Percentiles rank a stretch among this genome's conserved stretches.
phyloP scores from a whole-genome alignment of 192 early-diverging fungal genomes.

The Haplosporangium gracile region DNA sequence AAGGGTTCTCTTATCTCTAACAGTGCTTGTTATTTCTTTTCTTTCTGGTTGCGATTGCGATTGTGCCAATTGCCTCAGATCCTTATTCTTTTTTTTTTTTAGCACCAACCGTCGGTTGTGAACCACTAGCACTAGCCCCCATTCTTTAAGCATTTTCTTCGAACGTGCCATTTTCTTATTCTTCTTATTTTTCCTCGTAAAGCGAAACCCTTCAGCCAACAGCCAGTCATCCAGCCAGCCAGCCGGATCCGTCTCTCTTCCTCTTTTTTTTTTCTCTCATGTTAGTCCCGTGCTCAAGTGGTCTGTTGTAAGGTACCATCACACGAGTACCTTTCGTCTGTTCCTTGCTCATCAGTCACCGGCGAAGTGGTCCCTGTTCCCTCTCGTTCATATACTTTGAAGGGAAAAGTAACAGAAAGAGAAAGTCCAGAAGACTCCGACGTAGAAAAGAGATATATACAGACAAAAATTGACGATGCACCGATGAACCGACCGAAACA shows the following conservation, averaged over 20 bases:
- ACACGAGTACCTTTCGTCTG: background rate
- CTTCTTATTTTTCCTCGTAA: background rate
- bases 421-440: background rate
- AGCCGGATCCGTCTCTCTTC: background rate
- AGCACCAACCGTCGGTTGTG: background rate
- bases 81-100: background rate
- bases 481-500: background rate
- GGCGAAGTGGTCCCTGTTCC: too few relatives aligned
- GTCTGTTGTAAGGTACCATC: background rate
- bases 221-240: background rate
- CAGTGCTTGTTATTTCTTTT: background rate
- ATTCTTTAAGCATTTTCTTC: background rate
- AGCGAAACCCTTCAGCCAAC: background rate
- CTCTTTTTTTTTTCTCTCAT: background rate
- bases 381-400: too few relatives aligned
- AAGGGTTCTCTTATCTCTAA: too few relatives aligned
- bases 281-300: background rate
- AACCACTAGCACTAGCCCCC: background rate
- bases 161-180: background rate
- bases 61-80: background rate
- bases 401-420: background rate
- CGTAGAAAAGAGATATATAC: background rate
- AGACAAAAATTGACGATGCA: background rate
- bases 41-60: too few relatives aligned
- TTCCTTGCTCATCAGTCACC: too few relatives aligned